Percentiles rank a stretch among this genome's conserved stretches.
Conservation (phyloP, 2,329 filamentous ascomycete genomes). For the Trichophyton simii region DNA sequence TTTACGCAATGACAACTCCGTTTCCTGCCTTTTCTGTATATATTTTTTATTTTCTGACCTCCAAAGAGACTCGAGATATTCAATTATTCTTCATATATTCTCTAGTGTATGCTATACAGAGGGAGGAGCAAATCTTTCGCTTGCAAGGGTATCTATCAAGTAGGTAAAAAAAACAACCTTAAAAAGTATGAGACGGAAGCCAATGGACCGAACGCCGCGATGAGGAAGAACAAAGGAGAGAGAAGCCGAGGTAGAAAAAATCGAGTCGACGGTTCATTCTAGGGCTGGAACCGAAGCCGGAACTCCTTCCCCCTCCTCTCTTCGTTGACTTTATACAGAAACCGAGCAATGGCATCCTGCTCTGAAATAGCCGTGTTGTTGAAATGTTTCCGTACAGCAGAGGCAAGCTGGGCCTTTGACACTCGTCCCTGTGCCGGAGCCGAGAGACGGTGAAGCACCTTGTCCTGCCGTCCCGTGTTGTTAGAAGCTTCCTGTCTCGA, state of each 20-base stretch:
- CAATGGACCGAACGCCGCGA: not conserved
- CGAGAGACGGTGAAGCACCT: not conserved
- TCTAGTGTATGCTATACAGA: not conserved
- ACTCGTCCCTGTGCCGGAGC: constrained; percentile 26
- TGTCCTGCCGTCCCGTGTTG: not conserved
- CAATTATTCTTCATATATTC: not conserved
- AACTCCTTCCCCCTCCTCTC: constrained; percentile 31
- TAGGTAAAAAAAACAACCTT: not conserved
- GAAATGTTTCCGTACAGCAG: constrained; percentile 36
- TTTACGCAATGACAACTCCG: not conserved
- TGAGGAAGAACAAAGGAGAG: not conserved
- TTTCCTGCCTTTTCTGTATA: not conserved
- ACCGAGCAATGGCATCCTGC: constrained; percentile 36
- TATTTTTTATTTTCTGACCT: not conserved
- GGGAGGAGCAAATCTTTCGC: not conserved
- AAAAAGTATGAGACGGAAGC: not conserved
- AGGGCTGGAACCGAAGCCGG: constrained; percentile 32
- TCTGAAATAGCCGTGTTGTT: constrained; percentile 36
- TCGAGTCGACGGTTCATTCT: not conserved
- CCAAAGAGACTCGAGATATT: not conserved
- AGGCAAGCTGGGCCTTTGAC: constrained; percentile 31
- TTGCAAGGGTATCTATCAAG: not conserved
- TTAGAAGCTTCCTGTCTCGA: not conserved
- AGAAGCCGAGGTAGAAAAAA: not conserved
- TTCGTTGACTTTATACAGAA: constrained; percentile 38